Conservation (phyloP, 2,329 filamentous ascomycete species). For the Colletotrichum higginsianum region DNA sequence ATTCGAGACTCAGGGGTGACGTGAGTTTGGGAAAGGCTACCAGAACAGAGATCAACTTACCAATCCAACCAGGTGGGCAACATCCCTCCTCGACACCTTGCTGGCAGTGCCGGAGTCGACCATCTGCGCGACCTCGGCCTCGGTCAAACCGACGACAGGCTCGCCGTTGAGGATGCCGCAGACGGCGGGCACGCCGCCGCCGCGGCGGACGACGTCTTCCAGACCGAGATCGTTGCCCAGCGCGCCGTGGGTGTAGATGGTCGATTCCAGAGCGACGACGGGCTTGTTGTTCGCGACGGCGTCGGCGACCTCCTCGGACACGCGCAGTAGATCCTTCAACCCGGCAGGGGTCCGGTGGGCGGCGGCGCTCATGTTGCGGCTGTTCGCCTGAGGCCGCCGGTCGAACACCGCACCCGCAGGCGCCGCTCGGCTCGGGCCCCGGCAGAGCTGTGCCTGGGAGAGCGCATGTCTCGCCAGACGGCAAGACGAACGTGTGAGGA, state of each 20-base stretch:
- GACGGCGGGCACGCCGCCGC: constrained; percentile 90
- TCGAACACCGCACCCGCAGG: constrained; percentile 2
- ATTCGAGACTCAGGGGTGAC: background rate
- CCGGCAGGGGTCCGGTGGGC: constrained; percentile 45
- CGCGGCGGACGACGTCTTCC: constrained; percentile 83
- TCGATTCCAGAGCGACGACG: constrained; percentile 93
- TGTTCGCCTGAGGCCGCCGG: constrained; percentile 7
- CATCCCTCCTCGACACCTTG: constrained; percentile 90
- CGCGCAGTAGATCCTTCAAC: constrained; percentile 68
- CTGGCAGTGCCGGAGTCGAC: constrained; percentile 75
- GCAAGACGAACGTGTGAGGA: constrained; percentile 34
- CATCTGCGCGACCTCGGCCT: constrained; percentile 81
- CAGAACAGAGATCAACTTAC: constrained; percentile 60
- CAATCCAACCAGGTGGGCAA: constrained; percentile 85
- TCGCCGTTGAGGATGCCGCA: constrained; percentile 89
- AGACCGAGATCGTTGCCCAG: constrained; percentile 81
- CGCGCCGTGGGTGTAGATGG: constrained; percentile 96
- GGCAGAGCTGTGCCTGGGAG: constrained; percentile 27
- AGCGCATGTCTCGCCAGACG: constrained; percentile 35
- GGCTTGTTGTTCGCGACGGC: constrained; percentile 82
- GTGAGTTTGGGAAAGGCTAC: no score
- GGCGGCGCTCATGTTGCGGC: constrained; percentile 37
- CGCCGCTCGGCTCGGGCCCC: background rate
- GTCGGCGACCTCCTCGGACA: constrained; percentile 87
- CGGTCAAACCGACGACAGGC: constrained; percentile 82